Percentiles rank a stretch among this genome's conserved stretches.
Conservation (phyloP, 352 stramenopile genomes). For the Halophytophthora polymorphica region DNA sequence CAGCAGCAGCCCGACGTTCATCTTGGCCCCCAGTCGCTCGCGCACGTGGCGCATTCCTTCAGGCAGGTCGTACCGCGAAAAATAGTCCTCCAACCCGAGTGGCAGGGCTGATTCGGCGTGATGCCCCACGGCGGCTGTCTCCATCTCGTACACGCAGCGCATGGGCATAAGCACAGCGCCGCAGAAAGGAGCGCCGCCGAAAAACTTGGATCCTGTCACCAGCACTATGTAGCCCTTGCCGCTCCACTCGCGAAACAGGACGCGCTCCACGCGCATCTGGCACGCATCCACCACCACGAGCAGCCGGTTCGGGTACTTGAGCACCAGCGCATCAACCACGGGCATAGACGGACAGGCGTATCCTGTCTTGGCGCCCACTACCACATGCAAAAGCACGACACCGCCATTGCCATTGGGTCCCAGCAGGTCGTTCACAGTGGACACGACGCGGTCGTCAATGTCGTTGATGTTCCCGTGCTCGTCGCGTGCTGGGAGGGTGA, state of each 20-base stretch:
- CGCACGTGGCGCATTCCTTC: slow-evolving; percentile 64
- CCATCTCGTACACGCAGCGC: slow-evolving; percentile 76
- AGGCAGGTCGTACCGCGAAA: slow-evolving; percentile 77
- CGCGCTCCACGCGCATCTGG: slow-evolving; percentile 76
- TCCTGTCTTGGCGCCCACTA: slow-evolving; percentile 85
- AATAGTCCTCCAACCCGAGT: slow-evolving; percentile 78
- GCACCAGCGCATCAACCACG: slow-evolving; percentile 45
- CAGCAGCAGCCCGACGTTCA: slow-evolving; percentile 77
- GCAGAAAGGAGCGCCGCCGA: slow-evolving; percentile 81
- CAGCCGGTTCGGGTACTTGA: slow-evolving; percentile 62
- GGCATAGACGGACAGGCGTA: slow-evolving; percentile 76
- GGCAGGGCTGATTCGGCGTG: slow-evolving; percentile 64
- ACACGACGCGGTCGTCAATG: slow-evolving; percentile 40
- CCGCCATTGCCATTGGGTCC: slow-evolving; percentile 15
- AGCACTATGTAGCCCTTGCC: slow-evolving; percentile 68
- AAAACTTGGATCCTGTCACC: slow-evolving; percentile 88
- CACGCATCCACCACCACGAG: slow-evolving; percentile 86
- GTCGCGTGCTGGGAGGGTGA: slow-evolving; percentile 57
- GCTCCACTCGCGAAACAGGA: slow-evolving; percentile 59
- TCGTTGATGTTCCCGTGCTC: slow-evolving; percentile 47
- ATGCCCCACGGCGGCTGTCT: slow-evolving; percentile 53
- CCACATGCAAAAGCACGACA: slow-evolving; percentile 83
- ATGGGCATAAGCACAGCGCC: slow-evolving; percentile 81
- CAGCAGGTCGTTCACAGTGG: slow-evolving; percentile 47
- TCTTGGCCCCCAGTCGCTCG: slow-evolving; percentile 40